A percentile compares a stretch with the other conserved stretches of the same genome.
Conservation (phyloP, 108 stramenopile genomes). For the Mayamaea pseudoterrestris region DNA sequence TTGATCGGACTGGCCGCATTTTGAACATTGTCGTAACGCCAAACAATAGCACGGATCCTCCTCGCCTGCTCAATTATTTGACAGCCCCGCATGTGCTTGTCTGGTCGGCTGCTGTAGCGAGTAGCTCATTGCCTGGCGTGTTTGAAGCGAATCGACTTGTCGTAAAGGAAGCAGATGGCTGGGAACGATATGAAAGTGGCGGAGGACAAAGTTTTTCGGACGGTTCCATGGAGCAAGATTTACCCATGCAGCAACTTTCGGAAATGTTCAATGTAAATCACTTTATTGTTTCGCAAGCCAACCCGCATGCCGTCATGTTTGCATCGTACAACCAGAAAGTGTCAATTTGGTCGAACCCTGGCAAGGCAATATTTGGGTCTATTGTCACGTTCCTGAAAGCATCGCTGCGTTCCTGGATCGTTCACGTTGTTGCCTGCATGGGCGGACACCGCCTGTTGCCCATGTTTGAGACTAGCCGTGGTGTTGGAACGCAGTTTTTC, state of each 20-base stretch:
- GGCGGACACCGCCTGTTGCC: slow-evolving; percentile 73
- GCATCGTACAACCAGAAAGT: slow-evolving; percentile 56
- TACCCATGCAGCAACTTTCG: slow-evolving; percentile 96
- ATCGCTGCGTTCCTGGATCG: slow-evolving; percentile 69
- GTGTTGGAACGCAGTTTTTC: slow-evolving; percentile 60
- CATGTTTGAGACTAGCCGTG: slow-evolving; percentile 63
- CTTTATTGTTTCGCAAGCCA: slow-evolving; percentile 94
- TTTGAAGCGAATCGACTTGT: slow-evolving; percentile 90
- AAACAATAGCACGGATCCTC: slow-evolving; percentile 80
- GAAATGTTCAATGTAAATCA: slow-evolving; percentile 99
- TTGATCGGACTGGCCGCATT: slow-evolving; percentile 96
- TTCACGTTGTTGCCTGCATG: slow-evolving; percentile 70
- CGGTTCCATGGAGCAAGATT: slow-evolving; percentile 90
- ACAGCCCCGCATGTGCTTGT: slow-evolving; percentile 96
- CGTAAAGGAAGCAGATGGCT: slow-evolving; percentile 95
- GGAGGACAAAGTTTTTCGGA: slow-evolving; percentile 36
- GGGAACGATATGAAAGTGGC: slow-evolving; percentile 66
- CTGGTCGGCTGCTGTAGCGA: slow-evolving; percentile 93
- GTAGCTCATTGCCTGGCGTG: slow-evolving; percentile 92
- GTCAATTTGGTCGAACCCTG: slow-evolving; percentile 67
- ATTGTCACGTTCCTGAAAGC: slow-evolving; percentile 79
- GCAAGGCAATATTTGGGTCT: slow-evolving; percentile 65
- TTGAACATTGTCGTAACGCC: slow-evolving; percentile 95
- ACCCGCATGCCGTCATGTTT: slow-evolving; percentile 90
- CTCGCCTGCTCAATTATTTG: slow-evolving; percentile 93